phyloP scores from a whole-genome alignment of 768 basidiomycete species.

The Boletellus ananiceps region DNA sequence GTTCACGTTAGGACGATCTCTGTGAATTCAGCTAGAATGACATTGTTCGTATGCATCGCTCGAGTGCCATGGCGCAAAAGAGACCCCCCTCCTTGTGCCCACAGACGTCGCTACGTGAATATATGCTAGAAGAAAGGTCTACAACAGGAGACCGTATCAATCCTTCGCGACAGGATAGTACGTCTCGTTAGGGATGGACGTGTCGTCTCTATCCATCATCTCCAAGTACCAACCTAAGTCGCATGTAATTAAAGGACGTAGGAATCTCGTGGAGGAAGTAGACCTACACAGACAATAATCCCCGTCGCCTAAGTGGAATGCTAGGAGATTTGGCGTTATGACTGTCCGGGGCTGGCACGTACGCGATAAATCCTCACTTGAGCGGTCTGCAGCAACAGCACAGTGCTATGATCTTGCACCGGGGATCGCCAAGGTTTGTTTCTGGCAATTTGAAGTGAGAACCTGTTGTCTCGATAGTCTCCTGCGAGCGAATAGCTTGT shows the following conservation, averaged over 20 bases:
- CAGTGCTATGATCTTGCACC: slow-evolving; percentile 4
- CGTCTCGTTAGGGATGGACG: background rate
- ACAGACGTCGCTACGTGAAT: too few relatives aligned
- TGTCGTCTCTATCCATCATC: slow-evolving; percentile 4
- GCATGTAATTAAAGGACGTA: background rate
- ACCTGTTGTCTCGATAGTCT: background rate
- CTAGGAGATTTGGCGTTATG: background rate
- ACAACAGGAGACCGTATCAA: too few relatives aligned
- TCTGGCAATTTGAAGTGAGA: background rate
- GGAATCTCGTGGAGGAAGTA: background rate
- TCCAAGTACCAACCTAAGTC: background rate
- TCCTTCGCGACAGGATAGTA: background rate
- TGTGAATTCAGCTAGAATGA: too few relatives aligned
- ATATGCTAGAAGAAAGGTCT: too few relatives aligned
- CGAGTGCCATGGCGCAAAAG: too few relatives aligned
- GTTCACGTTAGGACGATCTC: too few relatives aligned
- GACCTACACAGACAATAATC: slow-evolving; percentile 8
- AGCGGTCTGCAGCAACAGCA: slow-evolving; percentile 5
- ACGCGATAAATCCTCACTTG: background rate
- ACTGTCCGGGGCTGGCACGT: too few relatives aligned
- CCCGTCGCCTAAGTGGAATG: slow-evolving; percentile 8
- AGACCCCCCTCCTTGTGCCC: too few relatives aligned
- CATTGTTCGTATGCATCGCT: too few relatives aligned
- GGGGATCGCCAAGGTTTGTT: slow-evolving; percentile 1
- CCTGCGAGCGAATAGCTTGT: background rate